Base-by-base conservation (phyloP, 306 rosid species). In the Luffa acutangula region DNA sequence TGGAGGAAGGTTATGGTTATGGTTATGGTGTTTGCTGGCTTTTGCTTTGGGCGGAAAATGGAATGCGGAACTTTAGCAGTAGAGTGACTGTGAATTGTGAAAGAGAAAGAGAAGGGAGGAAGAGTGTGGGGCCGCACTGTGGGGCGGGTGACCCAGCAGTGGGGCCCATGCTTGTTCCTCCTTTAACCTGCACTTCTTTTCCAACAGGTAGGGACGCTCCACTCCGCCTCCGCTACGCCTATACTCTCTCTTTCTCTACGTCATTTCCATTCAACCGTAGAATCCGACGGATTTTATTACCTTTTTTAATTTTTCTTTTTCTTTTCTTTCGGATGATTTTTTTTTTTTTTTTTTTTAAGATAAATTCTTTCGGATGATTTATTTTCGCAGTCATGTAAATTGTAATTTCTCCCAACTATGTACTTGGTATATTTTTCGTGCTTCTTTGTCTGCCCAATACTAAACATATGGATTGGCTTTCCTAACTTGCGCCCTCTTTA, bases 161-260 rank as follows among this genome's bases (percentile, higher is more conserved):
- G 84, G 91, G 91, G 46, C 90, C 97, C 82, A 4, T 51, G 45
- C 1, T 18, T 90, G 93, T 84, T 84, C 85, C 87, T 89, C 83
- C 86, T 92, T 92, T 89, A 2, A 60, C 80, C 79, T 80, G 90
- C 97, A 91, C 69, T 75, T 72, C 84, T 82, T 83, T 87, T 89
- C 82, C 75, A 85, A 80, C 77, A 36, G 72, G 72, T 39, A 7
- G 72, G 39, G 63, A 79, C 83, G 65, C 65, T 49, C 46, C 76
- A 56, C 39, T 37, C 80, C 8, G 59, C 7, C 36, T 48, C 10
- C 67, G 67, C 67, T 21, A 2, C 64, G 9, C 14, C 37, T 8
- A 1, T 4, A 0, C 54, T 52, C 20, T 21, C 39, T 3, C 39
- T 21, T 53, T 60, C 39, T 59, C 6, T 8, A 1, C 4, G 10